Conservation (phyloP, 1,284 basidiomycete species). For the Calocybe gambosa region DNA sequence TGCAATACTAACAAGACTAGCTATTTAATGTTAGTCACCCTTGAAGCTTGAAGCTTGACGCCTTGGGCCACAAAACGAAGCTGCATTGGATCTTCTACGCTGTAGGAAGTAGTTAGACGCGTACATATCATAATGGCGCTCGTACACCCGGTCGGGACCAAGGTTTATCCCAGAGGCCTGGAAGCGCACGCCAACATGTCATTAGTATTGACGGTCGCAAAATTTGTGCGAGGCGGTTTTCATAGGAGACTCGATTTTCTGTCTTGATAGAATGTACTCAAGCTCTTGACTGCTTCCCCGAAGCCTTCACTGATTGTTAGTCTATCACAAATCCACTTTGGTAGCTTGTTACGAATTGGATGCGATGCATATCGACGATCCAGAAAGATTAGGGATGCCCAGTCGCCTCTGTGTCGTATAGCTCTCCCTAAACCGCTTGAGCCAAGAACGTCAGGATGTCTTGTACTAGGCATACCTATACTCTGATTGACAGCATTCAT, state of each 20-base stretch:
- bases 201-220: too few relatives aligned
- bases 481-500: conserved; percentile 98
- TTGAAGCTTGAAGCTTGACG: too few relatives aligned
- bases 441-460: conserved; percentile 3
- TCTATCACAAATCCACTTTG: conserved; percentile 79
- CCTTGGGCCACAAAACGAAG: neutral
- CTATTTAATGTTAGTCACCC: too few relatives aligned
- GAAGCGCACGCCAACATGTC: too few relatives aligned
- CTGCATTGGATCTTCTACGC: neutral
- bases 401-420: conserved; percentile 83
- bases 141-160: too few relatives aligned
- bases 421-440: conserved; percentile 60
- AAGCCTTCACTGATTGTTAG: conserved; percentile 63
- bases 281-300: conserved; percentile 64
- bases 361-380: conserved; percentile 72
- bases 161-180: too few relatives aligned
- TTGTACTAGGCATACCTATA: conserved; percentile 58
- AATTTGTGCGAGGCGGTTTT: neutral
- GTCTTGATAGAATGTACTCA: conserved; percentile 58
- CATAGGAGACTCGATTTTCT: conserved; percentile 3
- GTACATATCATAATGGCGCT: too few relatives aligned
- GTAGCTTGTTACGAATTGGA: conserved; percentile 72
- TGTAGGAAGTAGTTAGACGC: too few relatives aligned
- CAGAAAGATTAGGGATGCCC: conserved; percentile 81
- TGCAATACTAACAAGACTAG: too few relatives aligned